Evolutionary conservation across 306 rosid genomes (phyloP), one percentile per base, ranked within the genome.

Genomic region (Pterocarpus santalinus): DNA sequence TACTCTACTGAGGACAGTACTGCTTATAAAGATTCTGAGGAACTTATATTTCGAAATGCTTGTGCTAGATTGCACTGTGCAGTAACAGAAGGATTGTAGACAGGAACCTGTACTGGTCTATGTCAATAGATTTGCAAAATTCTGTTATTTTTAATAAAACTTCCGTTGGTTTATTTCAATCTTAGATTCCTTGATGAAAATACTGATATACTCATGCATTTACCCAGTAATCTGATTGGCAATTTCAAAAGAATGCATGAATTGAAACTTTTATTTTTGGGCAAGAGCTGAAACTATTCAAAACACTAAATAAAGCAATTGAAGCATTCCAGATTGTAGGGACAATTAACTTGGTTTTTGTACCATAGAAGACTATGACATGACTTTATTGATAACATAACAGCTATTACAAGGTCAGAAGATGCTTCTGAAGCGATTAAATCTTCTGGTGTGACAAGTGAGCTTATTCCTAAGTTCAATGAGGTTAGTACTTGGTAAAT

Each of bases 401-500:
- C 84, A 88, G 93, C 87, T 80, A 77, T 83, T 72, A 60, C 82
- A 75, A 87, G 73, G 75, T 67, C 78, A 49, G 93, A 82, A 81
- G 80, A 82, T 57, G 86, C 33, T 61, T 77, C 87, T 64, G 83
- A 90, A 85, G 95, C 85, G 83, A 81, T 30, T 55, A 49, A 84
- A 70, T 58, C 81, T 77, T 83, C 91, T 64, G 85, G 84, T 63
- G 77, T 64, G 68, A 79, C 85, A 78, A 85, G 87, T 73, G 69
- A 82, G 43, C 85, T 82, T 12, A 57, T 89, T 86, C 91, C 91
- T 47, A 89, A 86, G 52, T 66, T 88, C 44, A 73, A 88, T 1
- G 97, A 92, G 90, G 97, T 91, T 75, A 69, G 88, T 77, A 65
- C 78, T 84, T 66, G 43, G 83, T 64, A 66, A 66, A 67, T 83